Percentiles rank a stretch among this genome's conserved stretches.
These are phyloP conservation scores for Fraxinus baroniana DNA, from an alignment of 305 asterid genomes.

Conservation along the genomic window DNA sequence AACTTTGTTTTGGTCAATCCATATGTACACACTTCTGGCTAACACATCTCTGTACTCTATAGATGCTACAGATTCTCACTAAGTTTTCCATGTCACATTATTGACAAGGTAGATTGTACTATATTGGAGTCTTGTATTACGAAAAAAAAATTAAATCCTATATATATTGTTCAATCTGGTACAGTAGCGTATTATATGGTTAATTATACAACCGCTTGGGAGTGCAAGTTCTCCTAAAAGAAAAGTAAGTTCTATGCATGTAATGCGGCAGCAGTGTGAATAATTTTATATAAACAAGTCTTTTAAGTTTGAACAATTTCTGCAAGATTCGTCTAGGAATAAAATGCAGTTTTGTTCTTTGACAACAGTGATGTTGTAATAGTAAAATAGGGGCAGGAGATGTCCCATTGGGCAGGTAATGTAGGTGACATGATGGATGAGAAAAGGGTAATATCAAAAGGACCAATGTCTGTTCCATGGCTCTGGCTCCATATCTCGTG, in stretches of 20 bases:
- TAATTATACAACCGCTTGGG: not conserved
- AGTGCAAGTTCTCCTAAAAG: not conserved
- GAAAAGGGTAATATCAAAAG: slow-evolving; percentile 20
- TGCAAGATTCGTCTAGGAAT: not conserved
- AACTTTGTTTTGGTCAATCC: not conserved
- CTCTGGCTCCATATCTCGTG: not conserved
- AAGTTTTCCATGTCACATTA: not conserved
- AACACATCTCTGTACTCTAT: not conserved
- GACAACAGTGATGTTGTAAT: not conserved
- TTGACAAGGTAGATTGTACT: not conserved
- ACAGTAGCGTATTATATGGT: not conserved
- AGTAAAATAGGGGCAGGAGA: not conserved
- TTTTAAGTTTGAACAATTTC: not conserved
- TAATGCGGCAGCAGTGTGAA: not conserved
- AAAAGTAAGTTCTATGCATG: not conserved
- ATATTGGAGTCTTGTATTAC: not conserved
- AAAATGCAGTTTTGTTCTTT: not conserved
- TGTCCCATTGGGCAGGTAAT: slow-evolving; percentile 9
- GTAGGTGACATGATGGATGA: slow-evolving; percentile 32
- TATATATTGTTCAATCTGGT: not conserved
- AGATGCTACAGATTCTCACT: not conserved
- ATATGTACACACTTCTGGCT: not conserved
- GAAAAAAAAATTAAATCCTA: not conserved
- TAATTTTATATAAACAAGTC: not conserved
- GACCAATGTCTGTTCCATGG: not conserved